Evolutionary conservation across 768 basidiomycete species (phyloP), one percentile per base, ranked within the genome.

Genomic region (Suillus tomentosus): DNA sequence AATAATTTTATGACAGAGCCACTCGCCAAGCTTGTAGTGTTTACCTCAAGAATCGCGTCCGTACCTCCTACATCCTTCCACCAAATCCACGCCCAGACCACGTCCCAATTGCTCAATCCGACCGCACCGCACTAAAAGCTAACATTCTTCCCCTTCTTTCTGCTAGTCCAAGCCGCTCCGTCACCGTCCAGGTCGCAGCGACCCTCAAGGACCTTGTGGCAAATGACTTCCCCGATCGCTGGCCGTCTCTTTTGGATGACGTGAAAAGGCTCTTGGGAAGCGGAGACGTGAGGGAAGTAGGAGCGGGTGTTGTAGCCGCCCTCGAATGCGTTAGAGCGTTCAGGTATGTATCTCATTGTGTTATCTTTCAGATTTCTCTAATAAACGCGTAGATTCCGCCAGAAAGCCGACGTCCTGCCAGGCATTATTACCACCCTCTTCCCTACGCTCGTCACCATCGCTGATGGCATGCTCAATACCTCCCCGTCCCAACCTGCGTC

Each of bases 21-120:
- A 92, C 90, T 62, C 91, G 93, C 47, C 92, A 95, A 70, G 90
- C 94, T 0, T 89, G 90, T 68, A 84, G 90, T 15, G 91, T 96
- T 24, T 96, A 90, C 85, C 82, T 96, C 70, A 96, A 96, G 78
- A 96, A 96, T 75, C 90, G 95, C 70, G 86, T 96, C 65, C 83
- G 85, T 62, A 80, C 82, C 6, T 82, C 82, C 22, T 96, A 94
- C 73, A 74, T 81, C 66, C 69, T 86, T 69, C 57, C 61, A 51
- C 60, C 66, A 40, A 63, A 62, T 37, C 74, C 82, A 60, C 84
- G 87, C 37, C 80, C 88, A 0, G 90, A 94, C 71, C 84, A 85
- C 54, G 76, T 76, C 37, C 80, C 86, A 61, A 89, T 96, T 74
- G 78, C 85, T 3, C 71, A 76, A 37, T 83, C 88, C 2, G 95